Percentiles rank a stretch among this genome's conserved stretches.
phyloP scores from a whole-genome alignment of 331 rosid species.

The Pyrus hybrid region DNA sequence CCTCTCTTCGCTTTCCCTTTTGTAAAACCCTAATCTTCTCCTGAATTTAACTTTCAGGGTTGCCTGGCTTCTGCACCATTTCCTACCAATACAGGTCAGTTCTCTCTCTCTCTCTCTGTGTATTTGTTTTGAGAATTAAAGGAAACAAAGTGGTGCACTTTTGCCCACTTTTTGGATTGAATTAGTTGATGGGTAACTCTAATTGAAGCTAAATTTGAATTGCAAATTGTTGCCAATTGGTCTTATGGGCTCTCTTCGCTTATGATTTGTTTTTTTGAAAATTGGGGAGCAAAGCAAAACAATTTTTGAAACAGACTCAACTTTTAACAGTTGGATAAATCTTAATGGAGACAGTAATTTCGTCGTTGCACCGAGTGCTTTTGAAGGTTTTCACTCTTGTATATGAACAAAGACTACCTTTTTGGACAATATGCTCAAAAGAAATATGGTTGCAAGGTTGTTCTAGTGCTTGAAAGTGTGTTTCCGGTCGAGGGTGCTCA shows the following conservation, averaged over 20 bases:
- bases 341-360: not conserved
- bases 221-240: not conserved
- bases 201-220: not conserved
- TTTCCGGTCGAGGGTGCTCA: not conserved
- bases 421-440: not conserved
- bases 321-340: not conserved
- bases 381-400: not conserved
- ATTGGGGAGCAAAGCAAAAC: not conserved
- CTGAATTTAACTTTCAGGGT: not conserved
- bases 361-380: not conserved
- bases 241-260: not conserved
- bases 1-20: not conserved
- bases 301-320: not conserved
- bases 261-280: not conserved
- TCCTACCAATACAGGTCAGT: conserved; percentile 3
- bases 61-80: not conserved
- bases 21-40: conserved; percentile 11
- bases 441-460: not conserved
- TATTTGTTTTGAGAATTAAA: not conserved
- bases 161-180: not conserved
- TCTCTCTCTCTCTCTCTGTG: not conserved
- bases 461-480: not conserved
- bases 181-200: not conserved
- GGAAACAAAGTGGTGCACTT: not conserved
- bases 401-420: not conserved